Conservation (phyloP, 2,329 filamentous ascomycete species). For the Fusarium euwallaceae region DNA sequence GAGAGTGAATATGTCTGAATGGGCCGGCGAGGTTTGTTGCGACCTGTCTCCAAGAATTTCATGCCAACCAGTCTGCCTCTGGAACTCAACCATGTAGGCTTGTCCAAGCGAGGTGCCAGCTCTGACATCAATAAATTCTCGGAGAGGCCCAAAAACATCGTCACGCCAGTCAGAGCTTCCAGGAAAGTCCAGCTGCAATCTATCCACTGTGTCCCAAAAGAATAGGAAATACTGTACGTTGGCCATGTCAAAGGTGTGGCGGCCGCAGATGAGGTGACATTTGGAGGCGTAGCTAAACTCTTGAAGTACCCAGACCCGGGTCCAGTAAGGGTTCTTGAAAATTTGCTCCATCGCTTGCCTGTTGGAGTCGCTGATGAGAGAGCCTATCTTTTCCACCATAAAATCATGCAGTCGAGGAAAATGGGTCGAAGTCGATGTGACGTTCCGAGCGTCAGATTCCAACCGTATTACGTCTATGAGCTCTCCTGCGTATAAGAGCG, state of each 20-base stretch:
- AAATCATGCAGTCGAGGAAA: too few relatives aligned
- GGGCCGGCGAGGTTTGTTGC: background rate
- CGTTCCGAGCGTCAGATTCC: background rate
- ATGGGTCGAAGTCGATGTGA: background rate
- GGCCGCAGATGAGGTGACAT: background rate
- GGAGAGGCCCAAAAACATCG: background rate
- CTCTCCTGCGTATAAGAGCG: background rate
- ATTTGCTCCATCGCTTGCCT: background rate
- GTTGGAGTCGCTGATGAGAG: background rate
- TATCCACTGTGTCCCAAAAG: background rate
- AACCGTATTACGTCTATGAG: background rate
- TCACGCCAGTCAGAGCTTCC: background rate
- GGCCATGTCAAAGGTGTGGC: background rate
- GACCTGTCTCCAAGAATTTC: background rate
- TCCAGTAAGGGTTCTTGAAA: background rate
- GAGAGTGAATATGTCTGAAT: background rate
- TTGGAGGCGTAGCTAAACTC: background rate
- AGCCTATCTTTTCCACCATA: background rate
- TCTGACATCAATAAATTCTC: too few relatives aligned
- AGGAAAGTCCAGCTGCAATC: background rate
- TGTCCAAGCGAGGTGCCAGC: background rate
- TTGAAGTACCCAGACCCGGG: background rate
- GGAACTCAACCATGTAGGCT: background rate
- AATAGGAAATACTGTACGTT: background rate
- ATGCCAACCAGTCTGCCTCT: background rate